Conservation (phyloP, 441 rosid species). For the Bruguiera hainesii region DNA sequence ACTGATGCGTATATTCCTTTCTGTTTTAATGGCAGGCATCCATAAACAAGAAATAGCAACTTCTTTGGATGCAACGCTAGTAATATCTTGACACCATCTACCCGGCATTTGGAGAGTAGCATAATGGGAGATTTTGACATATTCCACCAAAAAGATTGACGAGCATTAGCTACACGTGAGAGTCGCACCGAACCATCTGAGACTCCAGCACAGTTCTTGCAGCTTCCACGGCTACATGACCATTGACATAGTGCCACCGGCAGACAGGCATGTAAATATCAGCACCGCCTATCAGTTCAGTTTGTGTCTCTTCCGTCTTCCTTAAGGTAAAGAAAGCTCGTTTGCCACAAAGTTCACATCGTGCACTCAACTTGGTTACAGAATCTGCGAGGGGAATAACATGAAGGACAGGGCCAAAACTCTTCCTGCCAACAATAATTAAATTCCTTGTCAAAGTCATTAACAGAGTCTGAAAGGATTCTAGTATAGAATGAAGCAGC, state of each 20-base stretch:
- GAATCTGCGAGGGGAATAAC: conserved; percentile 73
- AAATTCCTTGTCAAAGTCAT: neutral
- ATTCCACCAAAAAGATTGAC: neutral
- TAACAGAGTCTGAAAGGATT: neutral
- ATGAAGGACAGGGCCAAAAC: conserved; percentile 74
- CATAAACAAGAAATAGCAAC: conserved; percentile 31
- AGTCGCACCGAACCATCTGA: conserved; percentile 34
- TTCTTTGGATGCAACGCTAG: conserved; percentile 54
- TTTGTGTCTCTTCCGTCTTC: conserved; percentile 56
- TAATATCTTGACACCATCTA: conserved; percentile 27
- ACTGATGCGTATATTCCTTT: no score
- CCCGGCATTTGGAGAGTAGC: no score
- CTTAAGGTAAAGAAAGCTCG: conserved; percentile 65
- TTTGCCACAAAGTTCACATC: conserved; percentile 71
- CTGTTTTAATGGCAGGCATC: no score
- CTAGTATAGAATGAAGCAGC: neutral
- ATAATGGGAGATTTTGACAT: neutral
- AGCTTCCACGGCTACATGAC: conserved; percentile 61
- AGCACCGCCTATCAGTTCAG: conserved; percentile 70
- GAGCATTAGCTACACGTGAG: conserved; percentile 13
- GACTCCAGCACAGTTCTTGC: conserved; percentile 58
- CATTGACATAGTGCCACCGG: conserved; percentile 59
- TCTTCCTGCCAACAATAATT: conserved; percentile 45
- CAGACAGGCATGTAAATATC: conserved; percentile 84
- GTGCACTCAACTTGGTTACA: conserved; percentile 66